Conservation (phyloP, 2,329 filamentous ascomycete species). For the Microsporum canis region DNA sequence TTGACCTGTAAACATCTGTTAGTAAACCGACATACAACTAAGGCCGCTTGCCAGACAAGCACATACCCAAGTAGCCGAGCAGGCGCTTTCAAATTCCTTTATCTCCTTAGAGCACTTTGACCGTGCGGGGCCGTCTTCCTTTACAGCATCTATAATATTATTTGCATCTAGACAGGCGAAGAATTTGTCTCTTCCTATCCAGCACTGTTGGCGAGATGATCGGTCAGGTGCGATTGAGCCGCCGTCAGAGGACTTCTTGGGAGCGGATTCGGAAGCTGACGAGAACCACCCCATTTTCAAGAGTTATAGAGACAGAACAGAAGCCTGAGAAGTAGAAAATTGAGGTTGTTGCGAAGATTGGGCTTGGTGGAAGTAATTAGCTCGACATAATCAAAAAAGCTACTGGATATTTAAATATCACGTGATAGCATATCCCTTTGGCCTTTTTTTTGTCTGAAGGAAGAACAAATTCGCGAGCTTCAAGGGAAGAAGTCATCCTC, state of each 20-base stretch:
- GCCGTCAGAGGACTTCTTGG: constrained; percentile 42
- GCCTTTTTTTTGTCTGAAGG: not conserved
- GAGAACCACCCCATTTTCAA: constrained; percentile 44
- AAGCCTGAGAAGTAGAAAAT: not conserved
- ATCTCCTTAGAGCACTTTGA: constrained; percentile 51
- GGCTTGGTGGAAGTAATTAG: not conserved
- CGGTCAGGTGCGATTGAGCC: constrained; percentile 73
- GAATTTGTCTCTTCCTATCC: constrained; percentile 78
- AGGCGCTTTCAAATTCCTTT: constrained; percentile 66
- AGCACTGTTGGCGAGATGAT: constrained; percentile 70
- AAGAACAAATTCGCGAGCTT: not conserved
- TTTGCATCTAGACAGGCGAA: constrained; percentile 77
- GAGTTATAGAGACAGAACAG: not conserved
- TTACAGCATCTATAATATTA: constrained; percentile 65
- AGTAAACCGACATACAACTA: constrained; percentile 1
- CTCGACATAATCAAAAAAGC: not conserved
- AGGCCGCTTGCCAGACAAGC: not conserved
- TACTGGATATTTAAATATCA: not conserved
- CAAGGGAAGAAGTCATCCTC: not conserved
- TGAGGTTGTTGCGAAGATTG: too few relatives aligned
- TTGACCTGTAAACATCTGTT: constrained; percentile 52
- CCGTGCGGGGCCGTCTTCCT: constrained; percentile 44
- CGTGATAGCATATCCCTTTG: not conserved
- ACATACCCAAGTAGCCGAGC: constrained; percentile 80
- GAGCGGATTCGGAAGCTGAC: constrained; percentile 32